phyloP scores from a whole-genome alignment of 2,329 filamentous ascomycete species.

The Alternaria dauci region DNA sequence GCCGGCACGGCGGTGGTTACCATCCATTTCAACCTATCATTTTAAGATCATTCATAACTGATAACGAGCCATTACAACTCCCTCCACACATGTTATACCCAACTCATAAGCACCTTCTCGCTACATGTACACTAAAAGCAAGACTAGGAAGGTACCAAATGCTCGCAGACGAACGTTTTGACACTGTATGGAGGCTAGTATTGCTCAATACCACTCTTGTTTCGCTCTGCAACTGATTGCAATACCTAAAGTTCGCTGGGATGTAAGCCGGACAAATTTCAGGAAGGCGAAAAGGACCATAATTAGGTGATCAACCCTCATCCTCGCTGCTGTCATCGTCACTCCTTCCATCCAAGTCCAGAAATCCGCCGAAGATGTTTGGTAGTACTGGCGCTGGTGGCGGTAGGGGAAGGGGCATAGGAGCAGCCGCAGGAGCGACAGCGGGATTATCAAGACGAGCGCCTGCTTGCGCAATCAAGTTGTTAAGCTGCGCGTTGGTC shows the following conservation, averaged over 20 bases:
- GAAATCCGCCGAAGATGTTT: not conserved
- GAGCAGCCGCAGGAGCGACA: not conserved
- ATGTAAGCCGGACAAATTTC: no score
- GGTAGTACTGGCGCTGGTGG: not conserved
- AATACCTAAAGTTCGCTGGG: not conserved
- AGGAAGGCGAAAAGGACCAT: not conserved
- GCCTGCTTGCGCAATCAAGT: constrained; percentile 6
- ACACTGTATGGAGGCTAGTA: not conserved
- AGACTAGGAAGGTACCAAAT: not conserved
- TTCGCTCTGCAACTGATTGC: not conserved
- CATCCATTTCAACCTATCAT: not conserved
- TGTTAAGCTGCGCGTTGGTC: constrained; percentile 14
- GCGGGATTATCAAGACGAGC: not conserved
- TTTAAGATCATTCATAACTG: not conserved
- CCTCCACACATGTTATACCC: not conserved
- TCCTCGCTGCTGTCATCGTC: not conserved
- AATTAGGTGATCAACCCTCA: not conserved
- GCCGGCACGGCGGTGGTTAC: not conserved
- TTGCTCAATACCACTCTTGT: not conserved
- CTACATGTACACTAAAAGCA: not conserved
- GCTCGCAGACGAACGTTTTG: not conserved
- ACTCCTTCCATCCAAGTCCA: not conserved
- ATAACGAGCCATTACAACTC: not conserved
- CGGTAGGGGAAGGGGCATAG: not conserved
- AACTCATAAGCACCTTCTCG: not conserved